Evolutionary conservation across 257 asterid species (phyloP), one percentile per base, ranked within the genome.

Genomic region (Echium plantagineum): DNA sequence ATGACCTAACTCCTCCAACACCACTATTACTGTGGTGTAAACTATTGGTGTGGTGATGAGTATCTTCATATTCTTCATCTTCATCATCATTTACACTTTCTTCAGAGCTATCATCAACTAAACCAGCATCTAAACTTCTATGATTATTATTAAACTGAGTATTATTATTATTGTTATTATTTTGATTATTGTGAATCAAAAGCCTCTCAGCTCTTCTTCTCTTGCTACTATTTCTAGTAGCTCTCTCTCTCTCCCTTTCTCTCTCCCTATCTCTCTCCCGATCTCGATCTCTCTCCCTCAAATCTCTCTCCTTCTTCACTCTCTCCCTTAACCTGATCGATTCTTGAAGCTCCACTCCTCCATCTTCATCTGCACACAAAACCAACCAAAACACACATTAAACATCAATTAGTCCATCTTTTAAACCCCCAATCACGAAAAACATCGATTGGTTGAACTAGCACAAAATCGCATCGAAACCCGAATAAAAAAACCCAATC

Each of bases 281-380:
- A 2, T 86, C 93, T 31, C 86, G 59, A 1, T 84, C 93, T 49
- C 94, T 70, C 18, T 83, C 95, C 47, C 94, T 75, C 21, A 89
- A 84, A 75, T 90, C 97, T 65, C 96, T 86, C 74, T 91, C 94
- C 62, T 85, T 91, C 94, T 89, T 91, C 74, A 78, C 93, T 81
- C 97, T 80, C 24, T 89, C 98, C 52, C 97, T 81, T 42, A 86
- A 76, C 62, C 96, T 76, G 12, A 77, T 77, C 1, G 97, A 81
- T 71, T 93, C 98, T 35, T 84, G 95, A 32, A 89, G 66, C 78
- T 88, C 97, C 42, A 75, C 71, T 15, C 85, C 88, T 5, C 81
- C 89, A 66, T 89, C 98, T 75, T 93, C 97, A 66, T 88, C 98
- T 93, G 94, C 84, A 72, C 61, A 22, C 3, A 30, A 31, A 22